Base-by-base conservation (phyloP, 306 rosid genomes). In the Ormosia emarginata region DNA sequence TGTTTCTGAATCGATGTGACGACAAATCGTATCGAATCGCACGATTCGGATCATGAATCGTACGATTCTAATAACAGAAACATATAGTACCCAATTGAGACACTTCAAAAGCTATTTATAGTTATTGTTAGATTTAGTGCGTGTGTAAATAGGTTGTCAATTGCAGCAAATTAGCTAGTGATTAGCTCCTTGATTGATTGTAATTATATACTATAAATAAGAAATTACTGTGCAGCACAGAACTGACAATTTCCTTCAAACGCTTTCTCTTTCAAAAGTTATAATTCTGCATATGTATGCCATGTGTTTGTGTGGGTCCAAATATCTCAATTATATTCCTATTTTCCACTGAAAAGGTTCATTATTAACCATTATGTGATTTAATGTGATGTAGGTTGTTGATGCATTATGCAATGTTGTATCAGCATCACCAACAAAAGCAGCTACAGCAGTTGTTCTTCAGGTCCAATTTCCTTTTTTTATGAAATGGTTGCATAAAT, bases 331-430 rank as follows among this genome's bases (percentile, higher is more conserved):
- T 37, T 30, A 17, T 64, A 17, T 55, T 32, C 65, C 33, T 56
- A 24, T 86, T 76, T 24, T 50, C 59, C 37, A 8, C 67, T 44
- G 11, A 58, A 78, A 77, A 53, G 64, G 53, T 61, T 55, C 36
- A 49, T 65, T 33, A 24, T 57, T 80, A 77, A 44, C 79, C 11
- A 40, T 33, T 75, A 50, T 66, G 13, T 80, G 53, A 67, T 75
- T 79, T 71, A 76, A 46, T 79, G 49, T 73, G 82, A 46, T 84
- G 24, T 80, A 95, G 99, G 97, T 95, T 52, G 95, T 95, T 74
- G 99, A 93, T 86, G 99, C 99, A 72, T 84, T 95, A 81, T 95
- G 97, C 92, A 92, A 95, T 62, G 99, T 95, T 71, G 99, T 95
- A 73, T 89, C 95, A 43, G 94, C 97, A 44, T 88, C 97, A 71